Percentiles rank a stretch among this genome's conserved stretches.
Conservation (phyloP, 176 grass and related monocot species). For the Coix lacrymajobi region DNA sequence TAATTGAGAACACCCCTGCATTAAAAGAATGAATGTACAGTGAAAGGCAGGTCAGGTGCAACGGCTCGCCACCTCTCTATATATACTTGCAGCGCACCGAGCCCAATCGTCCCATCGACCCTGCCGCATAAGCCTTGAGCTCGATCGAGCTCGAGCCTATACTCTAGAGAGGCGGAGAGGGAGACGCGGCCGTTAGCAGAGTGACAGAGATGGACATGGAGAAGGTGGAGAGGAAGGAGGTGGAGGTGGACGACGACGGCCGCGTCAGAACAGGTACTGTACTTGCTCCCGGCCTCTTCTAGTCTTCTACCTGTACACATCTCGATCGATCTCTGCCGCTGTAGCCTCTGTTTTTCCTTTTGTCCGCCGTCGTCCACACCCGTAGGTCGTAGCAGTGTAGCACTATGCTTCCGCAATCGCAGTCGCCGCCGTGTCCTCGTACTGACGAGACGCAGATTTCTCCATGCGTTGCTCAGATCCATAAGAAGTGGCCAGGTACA, state of each 20-base stretch:
- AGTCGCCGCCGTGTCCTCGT: not conserved
- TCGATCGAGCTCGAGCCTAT: too few species aligned
- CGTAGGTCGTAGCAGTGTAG: too few species aligned
- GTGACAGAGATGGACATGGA: slow-evolving; percentile 34
- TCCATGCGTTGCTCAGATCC: not conserved
- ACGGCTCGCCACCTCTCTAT: slow-evolving; percentile 23
- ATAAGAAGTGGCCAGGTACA: not conserved
- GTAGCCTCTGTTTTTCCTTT: not conserved
- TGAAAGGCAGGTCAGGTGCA: slow-evolving; percentile 48
- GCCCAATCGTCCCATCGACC: not conserved
- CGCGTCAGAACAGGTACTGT: slow-evolving; percentile 70
- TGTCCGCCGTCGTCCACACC: not conserved
- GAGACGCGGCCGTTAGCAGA: not conserved
- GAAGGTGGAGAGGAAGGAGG: slow-evolving; percentile 49
- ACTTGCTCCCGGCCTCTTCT: not conserved
- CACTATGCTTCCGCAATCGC: not conserved
- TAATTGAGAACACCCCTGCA: slow-evolving; percentile 20
- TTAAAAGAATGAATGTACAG: slow-evolving; percentile 53
- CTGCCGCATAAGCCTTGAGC: not conserved
- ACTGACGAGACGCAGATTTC: not conserved
- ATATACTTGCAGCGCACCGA: slow-evolving; percentile 21
- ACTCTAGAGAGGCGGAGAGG: not conserved
- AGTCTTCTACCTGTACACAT: not conserved
- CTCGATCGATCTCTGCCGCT: not conserved
- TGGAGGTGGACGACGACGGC: slow-evolving; percentile 57